Base-by-base conservation (phyloP, 2,329 filamentous ascomycete species). In the Ascochyta rabiei region DNA sequence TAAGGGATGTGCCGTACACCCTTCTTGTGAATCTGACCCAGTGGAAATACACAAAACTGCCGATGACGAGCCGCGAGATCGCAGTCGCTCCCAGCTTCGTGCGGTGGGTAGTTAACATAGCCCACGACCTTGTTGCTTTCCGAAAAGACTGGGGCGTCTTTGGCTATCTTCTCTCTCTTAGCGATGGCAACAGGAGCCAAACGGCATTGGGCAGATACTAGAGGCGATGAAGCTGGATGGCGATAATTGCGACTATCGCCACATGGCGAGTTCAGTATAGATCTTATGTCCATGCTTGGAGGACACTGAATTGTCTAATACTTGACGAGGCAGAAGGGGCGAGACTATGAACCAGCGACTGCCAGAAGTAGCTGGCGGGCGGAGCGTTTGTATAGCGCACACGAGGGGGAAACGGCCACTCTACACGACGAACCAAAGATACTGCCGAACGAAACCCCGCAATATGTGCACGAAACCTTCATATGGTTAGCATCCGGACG, bases 1-100 rank as follows among this genome's bases (percentile, higher is more conserved):
- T 98, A 98, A 0, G 93, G 93, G 55, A 97, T 96, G 67, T 93
- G 91, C 46, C 77, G 72, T 9, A 70, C 68, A 19, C 75, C 77
- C 56, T 82, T 77, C n/a, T 67, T 75, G 3, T 39, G 16, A 49
- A 87, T 86, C n/a, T 79, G 69, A 1, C 80, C 91, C 57, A 87
- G 79, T 0, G 90, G 89, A 49, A 81, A 83, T 48, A 97, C 80
- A 15, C 84, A 79, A 68, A 89, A 93, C 34, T 78, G 79, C 34
- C 78, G 76, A 57, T 95, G 84, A 59, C 87, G 81, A 13, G 77
- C 76, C 9, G 81, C 76, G 15, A 89, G 79, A 19, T 78, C 71
- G 21, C 83, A 80, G 60, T 89, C 83, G 13, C 75, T 68, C 16
- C 56, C 67, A 39, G 82, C 79, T 69, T 96, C 90, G 69, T 85